A percentile compares a stretch with the other conserved stretches of the same genome.
phyloP scores from a whole-genome alignment of 768 basidiomycete genomes.

The Pisolithus orientalis region DNA sequence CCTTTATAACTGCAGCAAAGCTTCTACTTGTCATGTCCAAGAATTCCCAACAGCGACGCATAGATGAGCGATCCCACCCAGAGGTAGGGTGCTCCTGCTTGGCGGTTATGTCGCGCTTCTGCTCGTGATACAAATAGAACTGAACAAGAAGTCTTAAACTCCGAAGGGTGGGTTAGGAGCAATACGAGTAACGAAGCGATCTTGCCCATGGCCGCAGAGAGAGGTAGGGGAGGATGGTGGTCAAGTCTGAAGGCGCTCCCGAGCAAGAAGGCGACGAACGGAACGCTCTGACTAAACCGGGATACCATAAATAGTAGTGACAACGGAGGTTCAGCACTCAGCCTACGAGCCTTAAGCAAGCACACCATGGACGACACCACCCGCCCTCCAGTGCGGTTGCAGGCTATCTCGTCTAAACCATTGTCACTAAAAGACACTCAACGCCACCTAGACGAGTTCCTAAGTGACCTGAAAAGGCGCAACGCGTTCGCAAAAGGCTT shows the following conservation, averaged over 20 bases:
- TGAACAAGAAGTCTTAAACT: constrained; percentile 78
- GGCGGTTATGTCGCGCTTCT: constrained; percentile 75
- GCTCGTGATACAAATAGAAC: constrained; percentile 77
- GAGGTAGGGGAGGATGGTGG: background rate
- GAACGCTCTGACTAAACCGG: background rate
- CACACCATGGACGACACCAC: constrained; percentile 41
- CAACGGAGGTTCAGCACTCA: no score
- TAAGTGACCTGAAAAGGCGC: constrained; percentile 43
- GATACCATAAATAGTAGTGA: constrained; percentile 1
- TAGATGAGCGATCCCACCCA: constrained; percentile 80
- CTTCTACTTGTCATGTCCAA: constrained; percentile 85
- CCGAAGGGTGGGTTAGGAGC: constrained; percentile 71
- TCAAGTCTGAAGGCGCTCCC: background rate
- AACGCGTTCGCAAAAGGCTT: constrained; percentile 43
- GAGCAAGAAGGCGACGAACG: background rate
- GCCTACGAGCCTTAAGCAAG: constrained; percentile 6
- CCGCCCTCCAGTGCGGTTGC: constrained; percentile 43
- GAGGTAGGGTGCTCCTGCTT: constrained; percentile 69
- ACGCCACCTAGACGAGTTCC: constrained; percentile 38
- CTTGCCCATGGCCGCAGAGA: constrained; percentile 41
- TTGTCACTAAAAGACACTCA: constrained; percentile 37
- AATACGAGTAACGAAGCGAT: constrained; percentile 54
- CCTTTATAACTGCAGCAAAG: constrained; percentile 92
- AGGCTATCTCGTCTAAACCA: constrained; percentile 28
- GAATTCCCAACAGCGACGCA: constrained; percentile 88